A percentile compares a stretch with the other conserved stretches of the same genome.
Conservation (phyloP, 345 rosid genomes). For the Zanthoxylum bungeanum region DNA sequence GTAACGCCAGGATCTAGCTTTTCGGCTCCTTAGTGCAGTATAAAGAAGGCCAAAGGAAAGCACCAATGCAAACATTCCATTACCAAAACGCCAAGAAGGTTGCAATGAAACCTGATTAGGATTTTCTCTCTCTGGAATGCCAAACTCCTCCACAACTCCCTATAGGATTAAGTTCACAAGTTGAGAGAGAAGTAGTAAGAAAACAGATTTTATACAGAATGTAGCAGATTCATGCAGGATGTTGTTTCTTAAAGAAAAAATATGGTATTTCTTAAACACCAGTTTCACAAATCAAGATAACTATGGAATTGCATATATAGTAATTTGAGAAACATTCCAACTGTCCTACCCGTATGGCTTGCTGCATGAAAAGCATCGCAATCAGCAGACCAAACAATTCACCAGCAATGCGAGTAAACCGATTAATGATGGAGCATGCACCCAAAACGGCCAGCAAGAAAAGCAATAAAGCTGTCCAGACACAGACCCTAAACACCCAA, state of each 20-base stretch:
- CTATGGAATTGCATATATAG: background rate
- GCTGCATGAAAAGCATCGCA: conserved; percentile 68
- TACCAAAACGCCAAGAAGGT: conserved; percentile 54
- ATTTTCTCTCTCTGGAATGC: conserved; percentile 51
- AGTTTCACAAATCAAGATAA: background rate
- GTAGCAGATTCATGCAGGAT: background rate
- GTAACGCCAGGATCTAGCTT: conserved; percentile 60
- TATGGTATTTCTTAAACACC: background rate
- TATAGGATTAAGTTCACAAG: conserved; percentile 15
- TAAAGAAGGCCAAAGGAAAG: conserved; percentile 57
- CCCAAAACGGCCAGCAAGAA: conserved; percentile 53
- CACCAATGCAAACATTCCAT: conserved; percentile 68
- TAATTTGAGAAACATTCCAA: conserved; percentile 5
- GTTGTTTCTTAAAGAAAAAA: background rate
- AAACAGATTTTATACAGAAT: background rate
- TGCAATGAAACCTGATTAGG: conserved; percentile 37
- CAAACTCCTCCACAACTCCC: conserved; percentile 64
- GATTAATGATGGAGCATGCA: conserved; percentile 64
- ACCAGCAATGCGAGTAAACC: conserved; percentile 63
- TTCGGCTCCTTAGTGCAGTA: conserved; percentile 57
- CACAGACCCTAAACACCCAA: conserved; percentile 43
- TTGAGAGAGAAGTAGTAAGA: background rate
- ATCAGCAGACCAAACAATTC: conserved; percentile 67
- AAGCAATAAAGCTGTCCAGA: conserved; percentile 58
- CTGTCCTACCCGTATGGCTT: conserved; percentile 47